These are phyloP conservation scores for Botrytis medusae DNA, from an alignment of 2,329 filamentous ascomycete genomes.

Conservation along the genomic window DNA sequence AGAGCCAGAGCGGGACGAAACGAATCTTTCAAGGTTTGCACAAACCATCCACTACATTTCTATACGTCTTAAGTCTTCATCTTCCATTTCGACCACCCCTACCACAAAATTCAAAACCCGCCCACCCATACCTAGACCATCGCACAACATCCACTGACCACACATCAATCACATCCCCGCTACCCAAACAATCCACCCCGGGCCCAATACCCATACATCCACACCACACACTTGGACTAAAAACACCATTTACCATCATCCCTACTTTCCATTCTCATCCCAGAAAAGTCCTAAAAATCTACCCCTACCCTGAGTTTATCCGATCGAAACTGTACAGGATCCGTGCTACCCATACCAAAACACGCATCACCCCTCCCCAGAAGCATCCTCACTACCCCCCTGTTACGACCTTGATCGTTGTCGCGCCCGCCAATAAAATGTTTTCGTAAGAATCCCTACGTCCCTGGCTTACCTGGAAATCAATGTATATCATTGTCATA, in stretches of 20 bases:
- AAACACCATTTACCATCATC: not conserved
- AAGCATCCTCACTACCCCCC: conserved; percentile 16
- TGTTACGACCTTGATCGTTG: conserved; percentile 24
- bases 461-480: conserved; percentile 15
- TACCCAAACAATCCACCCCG: conserved; percentile 15
- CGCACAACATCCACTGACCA: conserved; percentile 14
- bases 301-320: conserved; percentile 20
- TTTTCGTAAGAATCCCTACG: conserved; percentile 23
- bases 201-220: conserved; percentile 15
- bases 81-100: conserved; percentile 17
- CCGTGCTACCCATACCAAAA: conserved; percentile 22
- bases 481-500: conserved; percentile 25
- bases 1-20: conserved; percentile 21
- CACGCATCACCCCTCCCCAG: conserved; percentile 21
- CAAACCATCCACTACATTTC: conserved; percentile 15
- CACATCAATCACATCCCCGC: conserved; percentile 14
- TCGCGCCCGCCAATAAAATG: conserved; percentile 22
- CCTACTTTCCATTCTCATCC: conserved; percentile 11
- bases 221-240: not conserved
- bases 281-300: not conserved
- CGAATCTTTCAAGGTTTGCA: conserved; percentile 18
- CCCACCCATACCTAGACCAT: conserved; percentile 9
- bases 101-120: conserved; percentile 9
- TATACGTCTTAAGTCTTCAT: conserved; percentile 1
- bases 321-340: conserved; percentile 23